Conservation (phyloP, 1,284 basidiomycete species). For the Schizopora paradoxa region DNA sequence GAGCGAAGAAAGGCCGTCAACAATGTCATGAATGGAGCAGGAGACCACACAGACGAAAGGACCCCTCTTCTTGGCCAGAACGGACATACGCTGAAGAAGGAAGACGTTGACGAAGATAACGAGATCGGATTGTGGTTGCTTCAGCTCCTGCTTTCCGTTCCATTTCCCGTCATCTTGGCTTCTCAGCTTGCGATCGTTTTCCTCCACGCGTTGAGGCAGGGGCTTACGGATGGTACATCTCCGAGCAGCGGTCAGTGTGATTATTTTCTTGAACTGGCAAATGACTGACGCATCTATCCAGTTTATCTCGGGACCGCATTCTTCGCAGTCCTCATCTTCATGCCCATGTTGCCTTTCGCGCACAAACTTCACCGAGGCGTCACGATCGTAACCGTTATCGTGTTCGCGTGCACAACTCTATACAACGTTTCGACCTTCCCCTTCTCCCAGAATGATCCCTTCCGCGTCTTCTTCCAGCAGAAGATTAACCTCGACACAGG, state of each 20-base stretch:
- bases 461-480: slow-evolving; percentile 69
- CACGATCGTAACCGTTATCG: slow-evolving; percentile 34
- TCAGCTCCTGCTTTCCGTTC: slow-evolving; percentile 53
- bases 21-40: slow-evolving; percentile 12
- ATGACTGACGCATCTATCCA: slow-evolving; percentile 22
- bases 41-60: slow-evolving; percentile 29
- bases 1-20: slow-evolving; percentile 8
- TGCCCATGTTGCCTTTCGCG: slow-evolving; percentile 60
- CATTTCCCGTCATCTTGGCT: slow-evolving; percentile 52
- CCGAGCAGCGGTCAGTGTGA: slow-evolving; percentile 40
- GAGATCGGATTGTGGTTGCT: slow-evolving; percentile 57
- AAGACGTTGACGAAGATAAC: slow-evolving; percentile 31
- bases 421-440: slow-evolving; percentile 52
- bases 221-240: slow-evolving; percentile 59
- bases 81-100: slow-evolving; percentile 18
- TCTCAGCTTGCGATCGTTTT: slow-evolving; percentile 48
- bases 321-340: slow-evolving; percentile 43
- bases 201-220: slow-evolving; percentile 50
- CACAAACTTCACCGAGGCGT: slow-evolving; percentile 48
- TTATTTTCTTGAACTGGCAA: not conserved
- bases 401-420: slow-evolving; percentile 41
- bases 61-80: slow-evolving; percentile 45
- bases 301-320: slow-evolving; percentile 48
- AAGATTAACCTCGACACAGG: slow-evolving; percentile 38
- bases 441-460: slow-evolving; percentile 51